Conservation (phyloP, 768 basidiomycete species). For the Pholiota microspora region DNA sequence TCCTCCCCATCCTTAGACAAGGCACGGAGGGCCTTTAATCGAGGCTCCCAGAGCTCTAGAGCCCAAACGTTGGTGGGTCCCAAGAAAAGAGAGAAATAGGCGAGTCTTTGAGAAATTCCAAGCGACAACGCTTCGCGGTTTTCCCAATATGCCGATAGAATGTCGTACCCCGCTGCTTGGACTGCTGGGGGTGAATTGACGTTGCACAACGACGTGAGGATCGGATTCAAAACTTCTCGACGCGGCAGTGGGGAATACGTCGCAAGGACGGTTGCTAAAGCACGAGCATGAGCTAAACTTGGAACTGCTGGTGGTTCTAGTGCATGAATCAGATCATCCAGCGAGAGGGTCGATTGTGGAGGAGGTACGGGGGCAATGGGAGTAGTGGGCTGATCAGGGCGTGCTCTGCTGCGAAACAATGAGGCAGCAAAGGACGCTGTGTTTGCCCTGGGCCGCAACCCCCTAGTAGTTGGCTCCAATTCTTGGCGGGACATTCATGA, state of each 20-base stretch:
- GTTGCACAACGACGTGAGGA: conserved; percentile 60
- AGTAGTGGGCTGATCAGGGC: conserved; percentile 14
- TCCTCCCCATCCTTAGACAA: conserved; percentile 61
- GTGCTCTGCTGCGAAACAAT: conserved; percentile 27
- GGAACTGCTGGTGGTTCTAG: conserved; percentile 62
- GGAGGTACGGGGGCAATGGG: conserved; percentile 22
- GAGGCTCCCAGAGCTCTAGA: conserved; percentile 67
- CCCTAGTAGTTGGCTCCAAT: conserved; percentile 1
- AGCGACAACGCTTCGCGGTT: conserved; percentile 47
- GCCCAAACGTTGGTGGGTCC: conserved; percentile 49
- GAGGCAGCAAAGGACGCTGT: conserved; percentile 30
- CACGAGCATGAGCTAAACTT: conserved; percentile 60
- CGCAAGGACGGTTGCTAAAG: conserved; percentile 50
- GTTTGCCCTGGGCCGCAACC: conserved; percentile 3
- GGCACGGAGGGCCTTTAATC: conserved; percentile 64
- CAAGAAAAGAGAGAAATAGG: conserved; percentile 65
- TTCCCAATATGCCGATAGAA: conserved; percentile 68
- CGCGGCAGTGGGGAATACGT: conserved; percentile 56
- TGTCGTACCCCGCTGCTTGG: conserved; percentile 70
- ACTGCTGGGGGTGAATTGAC: conserved; percentile 50
- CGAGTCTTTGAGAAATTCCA: conserved; percentile 55
- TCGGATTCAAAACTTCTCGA: conserved; percentile 50
- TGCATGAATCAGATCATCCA: conserved; percentile 41
- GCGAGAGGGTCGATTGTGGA: conserved; percentile 28
- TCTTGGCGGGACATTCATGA: conserved; percentile 13